Evolutionary conservation across 2,329 filamentous ascomycete species (phyloP), one percentile per base, ranked within the genome.

Genomic region (Diaporthe ilicicola): DNA sequence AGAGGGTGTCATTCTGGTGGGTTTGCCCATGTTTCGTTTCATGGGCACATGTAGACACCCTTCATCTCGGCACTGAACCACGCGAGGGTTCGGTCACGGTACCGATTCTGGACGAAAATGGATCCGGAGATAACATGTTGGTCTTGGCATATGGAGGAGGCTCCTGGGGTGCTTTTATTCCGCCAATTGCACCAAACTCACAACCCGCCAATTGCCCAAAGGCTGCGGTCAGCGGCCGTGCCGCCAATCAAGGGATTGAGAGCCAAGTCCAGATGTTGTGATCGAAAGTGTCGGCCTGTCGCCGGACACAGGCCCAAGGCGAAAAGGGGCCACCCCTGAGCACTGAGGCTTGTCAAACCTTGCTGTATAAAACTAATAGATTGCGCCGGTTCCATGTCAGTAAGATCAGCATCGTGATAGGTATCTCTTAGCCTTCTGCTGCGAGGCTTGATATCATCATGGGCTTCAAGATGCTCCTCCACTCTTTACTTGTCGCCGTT

Each of bases 391-490:
- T 50, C 59, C 9, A n/a, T 24, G 29, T 24, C 29, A 2, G 2
- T 37, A 24, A 13, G 27, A 5, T 19, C 15, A 15, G 13, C 19
- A 22, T 37, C 4, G 29, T 50, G 7, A 27, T 4, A 4, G 59
- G 13, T 50, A 50, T 64, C n/a, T 34, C 12, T n/a, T 34, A n/a
- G 59, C 29, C 59, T 62, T 48, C 27, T 62, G 59, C 59, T 62
- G 59, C 59, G 19, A 62, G 59, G 29, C 59, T 64, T 48, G 44
- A 24, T 50, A 50, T 69, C 37, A 29, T 13, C 39, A 69, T 69
- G 66, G 42, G 34, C n/a, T 27, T 50, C 64, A 76, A 56, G 70
- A 77, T 76, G 76, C 59, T 78, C 67, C 71, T 78, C 19, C 74
- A 74, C 55, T 67, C 74, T 27, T 55, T 77, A 27, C 69, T 77